Base-by-base conservation (phyloP, 768 basidiomycete genomes). In the Pleurotus djamor region DNA sequence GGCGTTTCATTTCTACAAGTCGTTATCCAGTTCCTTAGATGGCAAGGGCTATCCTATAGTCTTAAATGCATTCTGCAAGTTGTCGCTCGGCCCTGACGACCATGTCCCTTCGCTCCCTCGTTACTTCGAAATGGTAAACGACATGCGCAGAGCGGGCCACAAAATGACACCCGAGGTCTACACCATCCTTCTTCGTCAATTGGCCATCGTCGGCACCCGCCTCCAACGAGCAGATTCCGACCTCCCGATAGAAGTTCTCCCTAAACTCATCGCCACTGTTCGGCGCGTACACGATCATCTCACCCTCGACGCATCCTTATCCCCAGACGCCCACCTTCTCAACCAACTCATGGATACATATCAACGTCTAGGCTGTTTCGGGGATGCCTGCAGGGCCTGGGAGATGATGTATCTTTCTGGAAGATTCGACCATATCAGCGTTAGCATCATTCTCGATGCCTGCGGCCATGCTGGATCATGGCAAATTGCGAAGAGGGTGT, bases 261-360 rank as follows among this genome's bases (percentile, higher is more conserved):
- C 71, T 57, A 67, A 75, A 32, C 73, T 88, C 16, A 69, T 83
- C 9, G 70, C 67, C 4, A 74, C 79, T n/a, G 78, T 88, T 44
- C 83, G 85, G 21, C 83, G 86, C 7, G 79, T 87, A 6, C 92
- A 96, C 69, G 84, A 90, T 60, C 76, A 85, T 58, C 79, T 96
- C 67, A 87, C 85, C n/a, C 77, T 95, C 44, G 92, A 95, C 66
- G 79, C 88, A 12, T 80, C 84, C n/a, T 72, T 95, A 59, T 80
- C 87, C 7, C 89, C 92, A 2, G 88, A 94, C 50, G 68, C 76
- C 7, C 71, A 76, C 2, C 77, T 94, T 10, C 87, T 90, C 82
- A 96, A 94, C 68, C 84, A 91, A 66, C 75, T 97, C 61, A 92
- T 97, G 90, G 85, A 92, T 70, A 87, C 92, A 0, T 98, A 96